Base-by-base conservation (phyloP, 495 filamentous ascomycete genomes). In the Daldinia loculata region DNA sequence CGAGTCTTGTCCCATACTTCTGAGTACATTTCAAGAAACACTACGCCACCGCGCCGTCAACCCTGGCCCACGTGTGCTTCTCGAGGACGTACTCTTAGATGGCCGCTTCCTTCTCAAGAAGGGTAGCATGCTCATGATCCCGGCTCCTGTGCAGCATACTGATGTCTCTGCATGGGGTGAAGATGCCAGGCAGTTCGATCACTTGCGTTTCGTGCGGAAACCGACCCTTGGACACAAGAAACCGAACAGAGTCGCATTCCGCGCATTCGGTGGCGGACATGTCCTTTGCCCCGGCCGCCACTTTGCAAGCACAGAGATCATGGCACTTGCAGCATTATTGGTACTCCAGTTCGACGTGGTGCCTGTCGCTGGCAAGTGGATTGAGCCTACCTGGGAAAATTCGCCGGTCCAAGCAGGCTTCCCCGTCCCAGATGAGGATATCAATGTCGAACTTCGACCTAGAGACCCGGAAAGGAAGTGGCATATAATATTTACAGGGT, bases 291-390 rank as follows among this genome's bases (percentile, higher is more conserved):
- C 78, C n/a, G 78, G 76, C 7, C 70, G 77, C 7, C 72, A 77
- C 30, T 82, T 81, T 58, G 79, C 76, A 9, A 77, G 69, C 11
- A 74, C 74, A 2, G 77, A 81, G 66, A 73, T 80, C 17, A 62
- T 80, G 63, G 57, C 75, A 22, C 36, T 79, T 50, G 70, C 80
- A 14, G 80, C 80, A 12, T 69, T 81, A 36, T 12, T 85, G 34
- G 68, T 81, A 19, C 61, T 80, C 6, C 74, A 80, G 48, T 84
- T 81, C 61, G 82, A 85, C 27, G 65, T 83, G 3, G 22, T 64
- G 38, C 72, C 75, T 0, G 55, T 59, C 12, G 60, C 26, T 4
- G 67, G 75, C 0, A 61, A 66, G 59, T 77, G 72, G 75, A 56
- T 66, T 24, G 67, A 75, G 55, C 66, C 69, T 5, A 69, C 69